Base-by-base conservation (phyloP, 2,329 filamentous ascomycete genomes). In the Leptographium galeiforme region DNA sequence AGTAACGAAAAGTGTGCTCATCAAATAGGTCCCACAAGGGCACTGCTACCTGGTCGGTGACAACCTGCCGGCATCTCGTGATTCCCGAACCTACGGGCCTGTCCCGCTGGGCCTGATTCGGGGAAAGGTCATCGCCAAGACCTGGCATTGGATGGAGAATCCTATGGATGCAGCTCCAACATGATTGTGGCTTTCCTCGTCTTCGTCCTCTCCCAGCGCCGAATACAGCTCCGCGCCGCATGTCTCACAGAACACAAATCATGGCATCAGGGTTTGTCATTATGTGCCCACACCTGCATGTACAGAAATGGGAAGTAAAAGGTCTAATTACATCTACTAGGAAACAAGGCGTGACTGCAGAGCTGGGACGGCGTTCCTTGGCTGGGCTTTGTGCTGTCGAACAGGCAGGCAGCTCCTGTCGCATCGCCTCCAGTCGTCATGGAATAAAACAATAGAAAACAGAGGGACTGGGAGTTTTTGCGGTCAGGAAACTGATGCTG, bases 41-140 rank as follows among this genome's bases (percentile, higher is more conserved):
- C 93, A 98, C 72, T 94, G 89, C 62, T 97, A 89, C 81, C 72
- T 96, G 8, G 79, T 82, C 3, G 93, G 93, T 3, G 93, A 98
- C 67, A 97, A 97, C 67, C 64, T 95, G 57, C 75, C 81, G 4
- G 85, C 79, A 62, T 96, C 89, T 30, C 74, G 88, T 58, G 93
- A 98, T 71, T 96, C 89, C 45, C 81, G 93, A 57, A 74, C 82
- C 43, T 95, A 85, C 70, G 93, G 93, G 0, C 89, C 93, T 0
- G 66, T 98, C 33, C 93, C 93, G 0, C 71, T 98, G 63, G 91
- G 81, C 2, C 71, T 98, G 58, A 79, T 98, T 46, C 82, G 78
- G 61, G 89, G 89, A 48, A 97, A 95, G 66, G 82, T 93, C 2
- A 69, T 91, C 41, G 84, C 77, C 57, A 80, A 70, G 57, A 61